phyloP scores from a whole-genome alignment of 2,329 filamentous ascomycete species.

The Talaromyces sp. region DNA sequence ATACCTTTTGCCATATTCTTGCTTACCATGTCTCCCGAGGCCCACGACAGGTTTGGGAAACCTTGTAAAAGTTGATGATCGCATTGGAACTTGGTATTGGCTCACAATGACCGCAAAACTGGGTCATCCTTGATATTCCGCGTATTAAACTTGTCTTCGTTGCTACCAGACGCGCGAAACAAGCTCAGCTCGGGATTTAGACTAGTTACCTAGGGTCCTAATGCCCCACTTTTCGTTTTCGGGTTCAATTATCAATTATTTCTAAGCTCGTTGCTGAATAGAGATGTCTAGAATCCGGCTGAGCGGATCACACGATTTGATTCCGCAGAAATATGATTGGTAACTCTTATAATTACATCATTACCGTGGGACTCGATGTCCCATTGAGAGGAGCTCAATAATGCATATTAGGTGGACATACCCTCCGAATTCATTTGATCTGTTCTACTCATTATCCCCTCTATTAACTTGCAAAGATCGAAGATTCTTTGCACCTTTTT shows the following conservation, averaged over 20 bases:
- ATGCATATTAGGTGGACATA: neutral
- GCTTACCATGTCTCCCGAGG: neutral
- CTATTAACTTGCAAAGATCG: neutral
- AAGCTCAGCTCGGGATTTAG: no score
- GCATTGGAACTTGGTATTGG: neutral
- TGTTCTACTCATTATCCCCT: no score
- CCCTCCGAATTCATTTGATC: no score
- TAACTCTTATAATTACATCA: constrained; percentile 15
- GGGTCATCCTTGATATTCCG: constrained; percentile 10
- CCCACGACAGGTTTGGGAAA: constrained; percentile 6
- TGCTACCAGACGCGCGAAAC: no score
- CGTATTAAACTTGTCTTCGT: no score
- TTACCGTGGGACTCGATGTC: constrained; percentile 5
- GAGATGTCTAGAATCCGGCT: neutral
- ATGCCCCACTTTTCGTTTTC: neutral
- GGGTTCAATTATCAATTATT: no score
- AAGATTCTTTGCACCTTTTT: neutral
- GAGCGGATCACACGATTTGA: constrained; percentile 1
- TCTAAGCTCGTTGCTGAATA: neutral
- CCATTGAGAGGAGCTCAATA: neutral
- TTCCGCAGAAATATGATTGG: constrained; percentile 2
- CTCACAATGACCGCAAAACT: constrained; percentile 7
- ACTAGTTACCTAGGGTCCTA: neutral
- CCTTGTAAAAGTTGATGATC: neutral
- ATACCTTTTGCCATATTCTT: neutral